Percentiles rank a stretch among this genome's conserved stretches.
Conservation (phyloP, 2,329 filamentous ascomycete species). For the Elsinoe arachidis region DNA sequence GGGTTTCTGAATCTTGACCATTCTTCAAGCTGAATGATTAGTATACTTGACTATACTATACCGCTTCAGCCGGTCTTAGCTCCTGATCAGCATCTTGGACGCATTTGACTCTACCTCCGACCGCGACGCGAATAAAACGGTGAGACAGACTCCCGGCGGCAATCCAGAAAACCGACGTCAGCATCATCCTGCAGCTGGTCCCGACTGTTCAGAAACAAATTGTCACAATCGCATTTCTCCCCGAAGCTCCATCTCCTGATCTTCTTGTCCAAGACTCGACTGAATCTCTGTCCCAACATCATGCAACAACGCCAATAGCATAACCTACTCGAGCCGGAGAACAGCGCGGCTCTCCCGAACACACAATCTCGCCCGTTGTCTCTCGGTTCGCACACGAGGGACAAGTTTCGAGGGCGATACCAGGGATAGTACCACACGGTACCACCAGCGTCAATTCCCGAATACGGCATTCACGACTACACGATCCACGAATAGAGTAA, state of each 20-base stretch:
- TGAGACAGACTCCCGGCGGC: constrained; percentile 1
- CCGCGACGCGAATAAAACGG: constrained; percentile 8
- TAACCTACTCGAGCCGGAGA: neutral
- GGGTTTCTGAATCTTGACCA: neutral
- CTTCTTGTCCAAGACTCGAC: neutral
- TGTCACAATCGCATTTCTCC: neutral
- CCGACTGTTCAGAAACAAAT: neutral
- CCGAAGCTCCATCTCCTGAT: neutral
- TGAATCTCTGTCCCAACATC: constrained; percentile 1
- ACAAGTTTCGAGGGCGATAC: neutral
- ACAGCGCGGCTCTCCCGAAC: constrained; percentile 6
- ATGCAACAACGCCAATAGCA: neutral
- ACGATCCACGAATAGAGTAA: constrained; percentile 3
- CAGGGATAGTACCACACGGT: neutral
- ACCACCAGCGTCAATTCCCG: neutral
- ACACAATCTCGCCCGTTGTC: constrained; percentile 5
- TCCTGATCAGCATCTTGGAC: constrained; percentile 3
- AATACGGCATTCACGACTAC: neutral
- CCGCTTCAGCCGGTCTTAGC: neutral
- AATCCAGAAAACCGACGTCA: neutral
- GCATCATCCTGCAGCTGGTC: constrained; percentile 5
- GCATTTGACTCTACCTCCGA: constrained; percentile 5
- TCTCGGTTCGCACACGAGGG: neutral
- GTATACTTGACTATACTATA: neutral
- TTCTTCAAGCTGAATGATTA: neutral